Conservation (phyloP, 2,329 filamentous ascomycete species). For the Diaporthe destruens region DNA sequence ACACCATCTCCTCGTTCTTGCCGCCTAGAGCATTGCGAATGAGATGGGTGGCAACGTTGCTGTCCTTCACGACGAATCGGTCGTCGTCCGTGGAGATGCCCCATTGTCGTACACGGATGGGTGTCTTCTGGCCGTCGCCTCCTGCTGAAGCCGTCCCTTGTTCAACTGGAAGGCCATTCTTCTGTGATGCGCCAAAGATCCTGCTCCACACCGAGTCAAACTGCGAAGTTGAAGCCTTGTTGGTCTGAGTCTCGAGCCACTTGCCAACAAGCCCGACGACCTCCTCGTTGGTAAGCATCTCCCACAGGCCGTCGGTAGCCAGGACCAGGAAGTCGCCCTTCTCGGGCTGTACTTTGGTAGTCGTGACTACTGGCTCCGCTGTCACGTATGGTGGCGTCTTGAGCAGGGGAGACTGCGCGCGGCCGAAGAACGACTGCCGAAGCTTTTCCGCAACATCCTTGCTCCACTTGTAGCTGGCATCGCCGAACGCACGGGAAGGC, state of each 20-base stretch:
- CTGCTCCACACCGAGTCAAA: conserved; percentile 77
- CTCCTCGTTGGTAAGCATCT: conserved; percentile 99
- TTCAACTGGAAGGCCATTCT: conserved; percentile 79
- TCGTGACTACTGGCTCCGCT: conserved; percentile 93
- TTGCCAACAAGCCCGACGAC: conserved; percentile 96
- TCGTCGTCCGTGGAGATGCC: conserved; percentile 80
- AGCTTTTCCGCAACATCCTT: conserved; percentile 85
- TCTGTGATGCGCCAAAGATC: conserved; percentile 67
- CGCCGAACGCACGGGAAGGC: conserved; percentile 93
- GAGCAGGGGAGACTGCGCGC: conserved; percentile 79
- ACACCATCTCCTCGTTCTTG: conserved; percentile 92
- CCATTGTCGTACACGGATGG: conserved; percentile 92
- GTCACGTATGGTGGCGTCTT: conserved; percentile 97
- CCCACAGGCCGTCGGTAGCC: conserved; percentile 97
- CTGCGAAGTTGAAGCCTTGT: conserved; percentile 69
- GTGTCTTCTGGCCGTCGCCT: conserved; percentile 81
- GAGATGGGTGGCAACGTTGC: conserved; percentile 95
- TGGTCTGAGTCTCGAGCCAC: conserved; percentile 87
- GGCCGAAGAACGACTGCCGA: conserved; percentile 88
- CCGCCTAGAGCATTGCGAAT: conserved; percentile 95
- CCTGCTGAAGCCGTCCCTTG: conserved; percentile 60
- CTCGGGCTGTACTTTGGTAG: conserved; percentile 88
- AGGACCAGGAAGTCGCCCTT: conserved; percentile 96
- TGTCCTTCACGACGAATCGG: conserved; percentile 94
- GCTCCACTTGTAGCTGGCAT: conserved; percentile 97